Conservation (phyloP, 2,329 filamentous ascomycete species). For the Clathrospora elynae region DNA sequence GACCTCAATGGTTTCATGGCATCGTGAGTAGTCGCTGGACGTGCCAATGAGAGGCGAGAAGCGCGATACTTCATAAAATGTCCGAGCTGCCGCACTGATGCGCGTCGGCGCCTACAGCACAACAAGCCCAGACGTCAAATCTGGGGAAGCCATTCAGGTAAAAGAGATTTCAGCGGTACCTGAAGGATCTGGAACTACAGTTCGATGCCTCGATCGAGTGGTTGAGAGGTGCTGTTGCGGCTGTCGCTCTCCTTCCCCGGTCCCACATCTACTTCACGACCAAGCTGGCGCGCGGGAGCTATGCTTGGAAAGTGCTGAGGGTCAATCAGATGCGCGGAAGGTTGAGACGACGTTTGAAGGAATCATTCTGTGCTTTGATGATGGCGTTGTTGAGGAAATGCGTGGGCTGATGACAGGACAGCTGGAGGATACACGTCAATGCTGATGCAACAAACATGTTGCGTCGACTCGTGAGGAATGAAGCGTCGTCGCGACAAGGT, state of each 20-base stretch:
- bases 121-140: conserved; percentile 31
- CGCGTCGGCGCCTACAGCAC: conserved; percentile 44
- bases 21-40: conserved; percentile 48
- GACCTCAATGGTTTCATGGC: conserved; percentile 43
- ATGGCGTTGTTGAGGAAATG: conserved; percentile 35
- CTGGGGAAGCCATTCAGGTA: conserved; percentile 37
- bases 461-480: conserved; percentile 2
- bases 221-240: conserved; percentile 37
- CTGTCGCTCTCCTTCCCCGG: conserved; percentile 39
- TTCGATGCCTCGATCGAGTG: conserved; percentile 35
- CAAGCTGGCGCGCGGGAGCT: conserved; percentile 48
- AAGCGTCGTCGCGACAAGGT: background rate
- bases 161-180: conserved; percentile 19
- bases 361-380: conserved; percentile 19
- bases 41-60: conserved; percentile 42
- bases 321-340: conserved; percentile 39
- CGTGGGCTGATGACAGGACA: conserved; percentile 28
- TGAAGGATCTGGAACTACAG: conserved; percentile 27
- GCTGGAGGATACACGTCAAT: conserved; percentile 25
- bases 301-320: conserved; percentile 45
- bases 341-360: conserved; percentile 17
- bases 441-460: conserved; percentile 8
- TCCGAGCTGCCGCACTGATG: conserved; percentile 45
- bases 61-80: conserved; percentile 39
- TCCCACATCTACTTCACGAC: conserved; percentile 39